phyloP scores from a whole-genome alignment of 208 protist species.

The Wallacemonas sp. region DNA sequence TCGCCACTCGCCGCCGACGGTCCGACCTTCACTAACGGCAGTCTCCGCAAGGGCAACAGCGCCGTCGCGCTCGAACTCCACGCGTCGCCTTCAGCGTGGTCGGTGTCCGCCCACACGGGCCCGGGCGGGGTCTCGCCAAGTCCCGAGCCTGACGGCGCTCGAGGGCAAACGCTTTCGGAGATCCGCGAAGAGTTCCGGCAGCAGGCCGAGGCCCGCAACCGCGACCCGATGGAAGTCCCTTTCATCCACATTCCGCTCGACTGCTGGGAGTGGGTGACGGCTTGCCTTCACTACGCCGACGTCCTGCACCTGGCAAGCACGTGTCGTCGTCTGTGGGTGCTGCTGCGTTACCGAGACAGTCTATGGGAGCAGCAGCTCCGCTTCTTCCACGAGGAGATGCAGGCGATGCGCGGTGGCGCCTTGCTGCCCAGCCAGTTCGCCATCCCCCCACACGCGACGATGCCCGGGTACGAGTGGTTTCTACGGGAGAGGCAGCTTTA shows the following conservation, averaged over 20 bases:
- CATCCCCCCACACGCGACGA: not conserved
- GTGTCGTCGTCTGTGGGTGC: conserved; percentile 41
- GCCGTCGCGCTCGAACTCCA: not conserved
- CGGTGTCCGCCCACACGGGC: not conserved
- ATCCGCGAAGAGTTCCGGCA: conserved; percentile 24
- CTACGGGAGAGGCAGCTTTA: conserved; percentile 62
- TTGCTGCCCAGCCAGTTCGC: conserved; percentile 39
- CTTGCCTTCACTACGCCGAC: conserved; percentile 40
- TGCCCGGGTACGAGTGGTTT: conserved; percentile 57
- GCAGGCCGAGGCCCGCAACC: conserved; percentile 22
- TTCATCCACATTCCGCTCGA: conserved; percentile 38
- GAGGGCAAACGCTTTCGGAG: conserved; percentile 2
- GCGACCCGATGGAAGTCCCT: conserved; percentile 13
- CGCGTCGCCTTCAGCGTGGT: not conserved
- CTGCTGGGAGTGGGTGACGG: conserved; percentile 39
- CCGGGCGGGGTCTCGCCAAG: not conserved
- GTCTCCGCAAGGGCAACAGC: not conserved
- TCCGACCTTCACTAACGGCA: not conserved
- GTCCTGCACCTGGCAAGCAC: conserved; percentile 45
- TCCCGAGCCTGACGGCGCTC: not conserved
- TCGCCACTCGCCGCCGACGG: not conserved
- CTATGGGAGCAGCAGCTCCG: conserved; percentile 70
- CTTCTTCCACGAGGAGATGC: conserved; percentile 57
- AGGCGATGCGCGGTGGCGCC: conserved; percentile 38
- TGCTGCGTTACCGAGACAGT: conserved; percentile 44